phyloP scores from a whole-genome alignment of 495 filamentous ascomycete genomes.

The Tuber brumale region DNA sequence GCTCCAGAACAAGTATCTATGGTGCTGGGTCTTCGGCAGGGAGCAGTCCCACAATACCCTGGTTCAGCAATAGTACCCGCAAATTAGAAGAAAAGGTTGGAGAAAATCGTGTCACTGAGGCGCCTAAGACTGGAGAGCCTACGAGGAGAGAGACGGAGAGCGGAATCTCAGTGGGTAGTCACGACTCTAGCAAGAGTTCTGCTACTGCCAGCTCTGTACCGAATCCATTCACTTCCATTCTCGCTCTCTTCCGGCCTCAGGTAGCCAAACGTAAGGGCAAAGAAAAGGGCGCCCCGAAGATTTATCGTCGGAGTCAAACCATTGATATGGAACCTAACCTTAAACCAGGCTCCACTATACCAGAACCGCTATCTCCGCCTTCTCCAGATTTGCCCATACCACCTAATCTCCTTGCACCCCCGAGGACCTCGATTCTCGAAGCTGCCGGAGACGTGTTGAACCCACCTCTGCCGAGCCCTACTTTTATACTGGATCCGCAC shows the following conservation, averaged over 20 bases:
- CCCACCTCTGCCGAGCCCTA: constrained; percentile 71
- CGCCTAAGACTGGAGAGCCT: constrained; percentile 27
- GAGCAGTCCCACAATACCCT: constrained; percentile 21
- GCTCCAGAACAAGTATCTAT: not conserved
- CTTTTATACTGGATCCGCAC: constrained; percentile 75
- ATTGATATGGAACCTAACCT: constrained; percentile 29
- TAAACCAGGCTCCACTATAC: constrained; percentile 16
- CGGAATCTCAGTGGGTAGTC: constrained; percentile 15
- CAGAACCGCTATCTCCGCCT: constrained; percentile 33
- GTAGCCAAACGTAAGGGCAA: constrained; percentile 41
- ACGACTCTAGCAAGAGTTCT: constrained; percentile 29
- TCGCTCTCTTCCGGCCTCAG: constrained; percentile 58
- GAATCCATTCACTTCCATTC: constrained; percentile 54
- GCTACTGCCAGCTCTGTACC: constrained; percentile 12
- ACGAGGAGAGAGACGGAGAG: constrained; percentile 12
- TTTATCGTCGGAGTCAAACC: constrained; percentile 74
- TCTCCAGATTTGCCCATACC: constrained; percentile 39
- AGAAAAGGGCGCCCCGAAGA: constrained; percentile 55
- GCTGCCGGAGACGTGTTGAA: constrained; percentile 86
- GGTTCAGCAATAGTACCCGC: not conserved
- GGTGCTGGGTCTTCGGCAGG: constrained; percentile 5
- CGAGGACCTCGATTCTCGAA: constrained; percentile 88
- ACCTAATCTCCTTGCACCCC: constrained; percentile 55
- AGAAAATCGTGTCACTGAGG: constrained; percentile 30
- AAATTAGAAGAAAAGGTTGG: constrained; percentile 16